These are phyloP conservation scores for Dipteronia sinensis DNA, from an alignment of 345 rosid genomes.

Conservation along the genomic window DNA sequence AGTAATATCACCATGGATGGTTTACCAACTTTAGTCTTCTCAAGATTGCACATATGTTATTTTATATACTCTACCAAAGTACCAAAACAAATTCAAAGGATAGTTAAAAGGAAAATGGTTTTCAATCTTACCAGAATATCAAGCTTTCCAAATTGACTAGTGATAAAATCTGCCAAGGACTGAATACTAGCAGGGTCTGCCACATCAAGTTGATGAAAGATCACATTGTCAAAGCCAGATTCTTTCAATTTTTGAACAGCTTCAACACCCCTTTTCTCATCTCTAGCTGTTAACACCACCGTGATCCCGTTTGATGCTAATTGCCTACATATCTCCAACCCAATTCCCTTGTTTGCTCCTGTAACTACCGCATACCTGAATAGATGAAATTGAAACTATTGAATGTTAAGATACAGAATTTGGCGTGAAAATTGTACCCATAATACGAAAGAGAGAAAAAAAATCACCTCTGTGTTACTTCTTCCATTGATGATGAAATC, in stretches of 20 bases:
- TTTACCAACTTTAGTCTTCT: too few species aligned
- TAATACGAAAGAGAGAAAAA: neutral
- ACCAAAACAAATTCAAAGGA: neutral
- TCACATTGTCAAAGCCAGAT: slow-evolving; percentile 12
- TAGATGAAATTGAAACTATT: neutral
- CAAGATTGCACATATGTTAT: neutral
- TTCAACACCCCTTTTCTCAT: slow-evolving; percentile 24
- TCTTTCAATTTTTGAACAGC: slow-evolving; percentile 24
- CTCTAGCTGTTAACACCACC: slow-evolving; percentile 29
- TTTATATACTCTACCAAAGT: neutral
- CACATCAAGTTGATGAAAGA: slow-evolving; percentile 33
- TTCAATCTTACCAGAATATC: slow-evolving; percentile 27
- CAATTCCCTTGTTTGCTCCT: slow-evolving; percentile 32
- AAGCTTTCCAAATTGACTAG: slow-evolving; percentile 23
- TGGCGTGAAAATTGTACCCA: neutral
- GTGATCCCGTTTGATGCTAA: slow-evolving; percentile 25
- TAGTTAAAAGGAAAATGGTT: neutral
- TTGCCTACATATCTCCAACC: slow-evolving; percentile 23
- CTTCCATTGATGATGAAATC: slow-evolving; percentile 8
- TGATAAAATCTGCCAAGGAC: slow-evolving; percentile 25
- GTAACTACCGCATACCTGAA: slow-evolving; percentile 42
- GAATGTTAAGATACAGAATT: neutral
- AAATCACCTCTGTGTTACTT: neutral
- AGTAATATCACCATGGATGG: neutral
- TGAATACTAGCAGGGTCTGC: slow-evolving; percentile 21